Evolutionary conservation across 306 rosid species (phyloP), one percentile per base, ranked within the genome.

Genomic region (Biancaea sappan): DNA sequence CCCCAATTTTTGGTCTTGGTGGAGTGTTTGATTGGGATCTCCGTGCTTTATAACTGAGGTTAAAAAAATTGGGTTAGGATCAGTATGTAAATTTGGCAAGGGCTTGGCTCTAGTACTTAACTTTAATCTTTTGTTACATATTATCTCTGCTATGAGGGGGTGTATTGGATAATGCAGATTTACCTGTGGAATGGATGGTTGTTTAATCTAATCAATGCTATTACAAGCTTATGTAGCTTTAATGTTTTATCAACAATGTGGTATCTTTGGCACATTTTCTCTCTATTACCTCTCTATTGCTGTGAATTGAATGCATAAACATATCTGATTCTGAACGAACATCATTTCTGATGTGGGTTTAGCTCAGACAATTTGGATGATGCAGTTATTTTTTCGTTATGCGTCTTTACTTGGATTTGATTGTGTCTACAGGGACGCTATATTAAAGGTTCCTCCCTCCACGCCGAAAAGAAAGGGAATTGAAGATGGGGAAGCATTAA

Each of bases 1-100:
- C 10, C 21, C 69, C 46, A 2, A 38, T 19, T 38, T 21, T 34
- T 38, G 2, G 47, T 47, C 47, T 35, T 61, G n/a, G n/a, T 61
- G 15, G 13, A 8, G 2, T 3, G 67, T 16, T 59, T 41, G 47
- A 2, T 38, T 46, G 46, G 76, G 75, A 43, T 41, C 41, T 29
- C 54, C 12, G 74, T 6, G 18, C 52, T 47, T n/a, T n/a, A n/a
- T n/a, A n/a, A n/a, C n/a, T 44, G 54, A 8, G 29, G 66, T 22
- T 26, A 29, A 11, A n/a, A 26, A 60, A 4, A 46, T 15, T 6
- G 50, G 69, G 32, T 44, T 41, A 75, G 84, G 58, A 44, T 76
- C 71, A 58, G 58, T 43, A 24, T 84, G 85, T 86, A 86, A 78
- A 84, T 84, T 75, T 60, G 70, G 79, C 77, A 58, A 18, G 41